phyloP scores from a whole-genome alignment of 1,284 basidiomycete genomes.

The Cutaneotrichosporon cyanovorans region DNA sequence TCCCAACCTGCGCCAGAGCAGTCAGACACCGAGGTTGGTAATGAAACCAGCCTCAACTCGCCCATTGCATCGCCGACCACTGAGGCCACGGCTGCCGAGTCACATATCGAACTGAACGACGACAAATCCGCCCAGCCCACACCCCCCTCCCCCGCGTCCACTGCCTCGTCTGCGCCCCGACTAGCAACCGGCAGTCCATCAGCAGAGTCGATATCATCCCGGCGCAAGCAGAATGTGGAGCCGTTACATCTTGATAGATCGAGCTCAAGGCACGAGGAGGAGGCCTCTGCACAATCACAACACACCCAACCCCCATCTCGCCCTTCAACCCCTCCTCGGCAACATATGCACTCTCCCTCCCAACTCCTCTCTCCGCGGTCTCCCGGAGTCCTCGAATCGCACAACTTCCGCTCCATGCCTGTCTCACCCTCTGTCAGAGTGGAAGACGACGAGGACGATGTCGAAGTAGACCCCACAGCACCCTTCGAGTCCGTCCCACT shows the following conservation, averaged over 20 bases:
- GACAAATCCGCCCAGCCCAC: no score
- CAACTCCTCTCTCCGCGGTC: not conserved
- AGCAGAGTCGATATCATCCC: not conserved
- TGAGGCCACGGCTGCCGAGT: no score
- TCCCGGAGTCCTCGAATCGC: not conserved
- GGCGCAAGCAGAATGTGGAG: conserved; percentile 1
- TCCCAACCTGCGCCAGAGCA: no score
- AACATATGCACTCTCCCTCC: not conserved
- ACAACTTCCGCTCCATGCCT: conserved; percentile 7
- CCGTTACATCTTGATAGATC: not conserved
- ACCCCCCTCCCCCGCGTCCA: no score
- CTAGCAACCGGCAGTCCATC: no score
- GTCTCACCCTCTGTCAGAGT: not conserved
- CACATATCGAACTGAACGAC: no score
- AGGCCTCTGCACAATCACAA: not conserved
- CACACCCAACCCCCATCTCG: not conserved
- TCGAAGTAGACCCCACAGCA: conserved; percentile 16
- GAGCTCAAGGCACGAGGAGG: not conserved
- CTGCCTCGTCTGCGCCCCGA: no score
- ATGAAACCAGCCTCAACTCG: no score
- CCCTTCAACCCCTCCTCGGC: not conserved
- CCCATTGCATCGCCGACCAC: no score
- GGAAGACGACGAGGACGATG: conserved; percentile 7
- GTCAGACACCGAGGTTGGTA: no score
- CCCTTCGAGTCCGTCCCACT: conserved; percentile 37